phyloP scores from a whole-genome alignment of 2,329 filamentous ascomycete genomes.

The Sclerotinia trifoliorum region DNA sequence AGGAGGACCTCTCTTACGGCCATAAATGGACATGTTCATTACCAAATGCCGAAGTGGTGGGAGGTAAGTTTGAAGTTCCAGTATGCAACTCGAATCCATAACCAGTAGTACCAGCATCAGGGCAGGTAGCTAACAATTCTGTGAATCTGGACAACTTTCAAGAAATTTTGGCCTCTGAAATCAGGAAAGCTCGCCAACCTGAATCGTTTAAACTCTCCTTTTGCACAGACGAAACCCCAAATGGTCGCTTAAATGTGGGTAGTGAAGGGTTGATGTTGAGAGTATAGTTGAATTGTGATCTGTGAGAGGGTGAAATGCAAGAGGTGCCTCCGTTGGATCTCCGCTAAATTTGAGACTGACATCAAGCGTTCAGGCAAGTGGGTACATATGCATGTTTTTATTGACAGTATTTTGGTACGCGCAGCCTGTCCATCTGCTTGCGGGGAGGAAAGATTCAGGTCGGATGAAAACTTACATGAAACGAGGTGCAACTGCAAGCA shows the following conservation, averaged over 20 bases:
- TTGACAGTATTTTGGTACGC: not conserved
- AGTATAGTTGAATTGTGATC: not conserved
- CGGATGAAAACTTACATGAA: not conserved
- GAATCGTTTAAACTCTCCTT: not conserved
- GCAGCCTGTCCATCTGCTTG: not conserved
- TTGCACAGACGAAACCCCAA: conserved; percentile 6
- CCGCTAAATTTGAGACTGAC: not conserved
- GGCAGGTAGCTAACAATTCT: not conserved
- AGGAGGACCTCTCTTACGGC: not conserved
- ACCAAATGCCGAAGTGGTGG: not conserved
- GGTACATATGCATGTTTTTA: not conserved
- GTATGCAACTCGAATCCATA: conserved; percentile 14
- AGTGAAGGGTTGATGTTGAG: not conserved
- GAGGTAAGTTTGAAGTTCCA: not conserved
- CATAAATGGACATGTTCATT: conserved; percentile 2
- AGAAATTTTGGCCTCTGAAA: not conserved
- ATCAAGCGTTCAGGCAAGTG: not conserved
- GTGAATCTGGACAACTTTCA: not conserved
- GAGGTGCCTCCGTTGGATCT: not conserved
- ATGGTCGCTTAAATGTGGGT: not conserved
- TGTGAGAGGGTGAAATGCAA: not conserved
- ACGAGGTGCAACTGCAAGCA: not conserved
- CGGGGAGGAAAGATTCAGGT: not conserved
- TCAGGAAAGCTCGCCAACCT: not conserved
- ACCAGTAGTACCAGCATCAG: not conserved